Percentiles rank a stretch among this genome's conserved stretches.
These are phyloP conservation scores for Bryoerythrophyllum caledonicum DNA, from an alignment of 225 moss, liverwort and hornwort species.

Conservation along the genomic window DNA sequence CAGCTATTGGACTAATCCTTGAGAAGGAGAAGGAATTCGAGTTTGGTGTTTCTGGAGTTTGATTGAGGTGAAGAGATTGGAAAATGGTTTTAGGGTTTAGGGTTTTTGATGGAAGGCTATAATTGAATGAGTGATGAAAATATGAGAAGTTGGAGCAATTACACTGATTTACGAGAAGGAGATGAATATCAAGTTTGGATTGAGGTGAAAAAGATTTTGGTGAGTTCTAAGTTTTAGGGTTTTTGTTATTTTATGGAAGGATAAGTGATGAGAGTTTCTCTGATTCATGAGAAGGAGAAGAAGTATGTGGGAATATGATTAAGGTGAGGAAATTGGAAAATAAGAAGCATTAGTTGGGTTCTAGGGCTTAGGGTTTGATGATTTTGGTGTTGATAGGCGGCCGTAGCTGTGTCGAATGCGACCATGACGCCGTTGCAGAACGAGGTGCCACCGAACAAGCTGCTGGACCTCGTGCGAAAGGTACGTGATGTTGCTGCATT, in stretches of 20 bases:
- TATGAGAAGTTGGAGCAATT: neutral
- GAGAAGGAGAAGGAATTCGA: no score
- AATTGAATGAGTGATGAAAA: neutral
- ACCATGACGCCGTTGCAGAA: constrained; percentile 73
- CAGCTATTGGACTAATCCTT: neutral
- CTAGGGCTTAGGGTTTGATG: neutral
- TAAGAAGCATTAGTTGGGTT: neutral
- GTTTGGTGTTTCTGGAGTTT: neutral
- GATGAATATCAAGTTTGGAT: neutral
- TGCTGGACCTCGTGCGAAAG: constrained; percentile 82
- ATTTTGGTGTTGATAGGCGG: constrained; percentile 32
- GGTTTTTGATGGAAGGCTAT: neutral
- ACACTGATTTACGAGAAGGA: no score
- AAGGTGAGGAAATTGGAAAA: neutral
- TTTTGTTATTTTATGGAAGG: neutral
- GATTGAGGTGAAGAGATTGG: no score
- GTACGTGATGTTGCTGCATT: constrained; percentile 17
- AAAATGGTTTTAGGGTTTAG: neutral
- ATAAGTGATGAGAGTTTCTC: neutral
- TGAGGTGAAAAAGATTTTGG: neutral
- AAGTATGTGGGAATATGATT: neutral
- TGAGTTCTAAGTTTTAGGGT: neutral
- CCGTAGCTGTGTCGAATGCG: constrained; percentile 71
- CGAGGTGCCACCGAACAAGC: constrained; percentile 76
- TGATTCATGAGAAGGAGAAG: no score